These are phyloP conservation scores for Lasiosphaeria ovina DNA, from an alignment of 495 filamentous ascomycete species.

Conservation along the genomic window DNA sequence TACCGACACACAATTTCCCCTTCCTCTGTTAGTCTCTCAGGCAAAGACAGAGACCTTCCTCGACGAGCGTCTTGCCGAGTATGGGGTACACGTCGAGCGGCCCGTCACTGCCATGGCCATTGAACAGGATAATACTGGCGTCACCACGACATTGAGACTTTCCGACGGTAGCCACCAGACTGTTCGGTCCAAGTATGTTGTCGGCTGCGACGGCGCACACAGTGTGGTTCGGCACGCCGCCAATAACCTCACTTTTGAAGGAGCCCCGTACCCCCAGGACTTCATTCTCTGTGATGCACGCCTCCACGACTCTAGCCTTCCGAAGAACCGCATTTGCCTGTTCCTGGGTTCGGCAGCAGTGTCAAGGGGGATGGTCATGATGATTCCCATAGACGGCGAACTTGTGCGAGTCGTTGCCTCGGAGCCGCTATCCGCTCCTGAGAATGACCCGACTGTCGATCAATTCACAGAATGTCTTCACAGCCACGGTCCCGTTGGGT, in stretches of 20 bases:
- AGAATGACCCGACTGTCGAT: conserved; percentile 28
- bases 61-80: conserved; percentile 33
- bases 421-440: conserved; percentile 6
- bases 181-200: conserved; percentile 39
- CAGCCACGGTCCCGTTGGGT: conserved; percentile 29
- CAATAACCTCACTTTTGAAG: conserved; percentile 40
- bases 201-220: conserved; percentile 49
- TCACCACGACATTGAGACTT: conserved; percentile 28
- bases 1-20: conserved; percentile 35
- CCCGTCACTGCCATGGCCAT: conserved; percentile 34
- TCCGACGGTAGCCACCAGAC: conserved; percentile 22
- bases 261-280: conserved; percentile 38
- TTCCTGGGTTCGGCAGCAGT: conserved; percentile 18
- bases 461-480: conserved; percentile 31
- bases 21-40: conserved; percentile 43
- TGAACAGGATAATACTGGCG: conserved; percentile 34
- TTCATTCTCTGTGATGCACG: conserved; percentile 48
- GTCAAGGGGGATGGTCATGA: conserved; percentile 24
- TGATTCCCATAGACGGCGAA: conserved; percentile 31
- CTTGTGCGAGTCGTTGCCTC: conserved; percentile 35
- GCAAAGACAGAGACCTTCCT: conserved; percentile 41
- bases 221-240: conserved; percentile 41
- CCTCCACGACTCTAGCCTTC: conserved; percentile 30
- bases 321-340: conserved; percentile 28
- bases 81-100: conserved; percentile 37